These are phyloP conservation scores for Phaeosphaeriaceae sp. DNA, from an alignment of 2,329 filamentous ascomycete genomes.

Conservation along the genomic window DNA sequence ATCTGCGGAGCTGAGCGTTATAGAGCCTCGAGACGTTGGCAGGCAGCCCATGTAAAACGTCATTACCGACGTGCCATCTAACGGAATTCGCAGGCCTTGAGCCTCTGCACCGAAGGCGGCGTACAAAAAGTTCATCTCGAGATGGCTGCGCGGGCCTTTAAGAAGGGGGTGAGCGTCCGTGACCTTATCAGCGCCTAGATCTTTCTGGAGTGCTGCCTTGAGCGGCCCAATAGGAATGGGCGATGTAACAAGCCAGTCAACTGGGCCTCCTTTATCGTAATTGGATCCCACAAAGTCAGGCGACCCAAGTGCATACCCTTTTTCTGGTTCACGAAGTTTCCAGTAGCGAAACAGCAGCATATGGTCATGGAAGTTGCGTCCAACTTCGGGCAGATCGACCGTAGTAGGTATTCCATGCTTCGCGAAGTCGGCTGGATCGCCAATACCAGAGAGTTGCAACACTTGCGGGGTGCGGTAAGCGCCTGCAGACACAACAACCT, in stretches of 20 bases:
- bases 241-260: conserved; percentile 27
- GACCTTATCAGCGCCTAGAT: conserved; percentile 11
- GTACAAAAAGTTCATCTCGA: conserved; percentile 26
- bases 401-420: conserved; percentile 59
- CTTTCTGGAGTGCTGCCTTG: conserved; percentile 24
- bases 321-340: conserved; percentile 32
- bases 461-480: conserved; percentile 38
- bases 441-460: conserved; percentile 41
- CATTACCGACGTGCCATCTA: conserved; percentile 28
- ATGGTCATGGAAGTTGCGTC: conserved; percentile 69
- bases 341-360: conserved; percentile 31
- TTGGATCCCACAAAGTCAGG: conserved; percentile 22
- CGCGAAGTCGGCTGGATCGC: conserved; percentile 53
- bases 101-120: conserved; percentile 18
- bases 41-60: conserved; percentile 28
- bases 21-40: conserved; percentile 53
- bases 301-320: conserved; percentile 27
- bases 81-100: conserved; percentile 20
- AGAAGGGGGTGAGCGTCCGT: conserved; percentile 19
- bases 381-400: conserved; percentile 66
- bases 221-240: conserved; percentile 12
- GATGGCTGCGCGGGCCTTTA: conserved; percentile 15
- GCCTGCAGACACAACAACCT: conserved; percentile 41
- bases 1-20: conserved; percentile 57
- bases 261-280: conserved; percentile 29